phyloP scores from a whole-genome alignment of 2,329 filamentous ascomycete species.

The Alternaria sp. region DNA sequence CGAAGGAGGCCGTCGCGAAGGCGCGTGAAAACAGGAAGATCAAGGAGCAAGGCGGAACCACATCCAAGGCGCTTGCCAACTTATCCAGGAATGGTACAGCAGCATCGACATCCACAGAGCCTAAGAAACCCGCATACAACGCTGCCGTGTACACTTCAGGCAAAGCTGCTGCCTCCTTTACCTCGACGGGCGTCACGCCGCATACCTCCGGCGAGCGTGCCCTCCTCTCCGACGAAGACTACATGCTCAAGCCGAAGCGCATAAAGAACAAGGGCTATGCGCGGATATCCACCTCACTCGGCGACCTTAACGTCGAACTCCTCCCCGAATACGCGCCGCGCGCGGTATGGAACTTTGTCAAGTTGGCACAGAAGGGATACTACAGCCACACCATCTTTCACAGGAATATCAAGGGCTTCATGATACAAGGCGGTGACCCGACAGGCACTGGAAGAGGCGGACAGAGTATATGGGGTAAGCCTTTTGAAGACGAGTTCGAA shows the following conservation, averaged over 20 bases:
- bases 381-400: constrained; percentile 88
- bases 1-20: constrained; percentile 92
- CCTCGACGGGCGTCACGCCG: constrained; percentile 90
- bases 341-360: constrained; percentile 97
- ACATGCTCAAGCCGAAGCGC: constrained; percentile 89
- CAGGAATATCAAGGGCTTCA: constrained; percentile 93
- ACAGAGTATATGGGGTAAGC: constrained; percentile 89
- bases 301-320: constrained; percentile 86
- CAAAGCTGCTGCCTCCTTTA: constrained; percentile 90
- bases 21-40: constrained; percentile 75
- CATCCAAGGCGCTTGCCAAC: constrained; percentile 31
- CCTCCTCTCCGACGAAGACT: constrained; percentile 90
- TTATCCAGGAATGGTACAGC: constrained; percentile 32
- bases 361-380: constrained; percentile 87
- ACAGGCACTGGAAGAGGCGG: constrained; percentile 93
- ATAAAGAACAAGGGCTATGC: constrained; percentile 93
- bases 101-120: constrained; percentile 38
- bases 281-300: constrained; percentile 84
- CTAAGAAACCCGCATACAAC: constrained; percentile 68
- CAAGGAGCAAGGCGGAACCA: constrained; percentile 41
- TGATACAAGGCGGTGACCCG: constrained; percentile 97
- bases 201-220: constrained; percentile 89
- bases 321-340: constrained; percentile 90
- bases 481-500: constrained; percentile 93
- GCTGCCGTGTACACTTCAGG: constrained; percentile 91